These are phyloP conservation scores for Durio zibethinus DNA, from an alignment of 345 rosid species.

Conservation along the genomic window DNA sequence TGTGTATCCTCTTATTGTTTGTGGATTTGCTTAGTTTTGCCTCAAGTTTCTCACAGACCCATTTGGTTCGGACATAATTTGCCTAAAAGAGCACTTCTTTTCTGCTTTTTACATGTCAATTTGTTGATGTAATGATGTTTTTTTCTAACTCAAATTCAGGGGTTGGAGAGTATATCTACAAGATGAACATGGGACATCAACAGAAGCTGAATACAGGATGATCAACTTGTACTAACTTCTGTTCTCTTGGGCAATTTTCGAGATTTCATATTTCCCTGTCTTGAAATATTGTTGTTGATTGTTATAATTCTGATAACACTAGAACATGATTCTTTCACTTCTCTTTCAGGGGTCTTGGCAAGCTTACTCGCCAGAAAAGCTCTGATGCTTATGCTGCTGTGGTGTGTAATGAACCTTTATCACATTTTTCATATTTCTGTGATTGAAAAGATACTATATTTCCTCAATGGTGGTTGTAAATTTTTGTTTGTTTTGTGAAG, in stretches of 20 bases:
- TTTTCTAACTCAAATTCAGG: conserved; percentile 33
- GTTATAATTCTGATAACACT: neutral
- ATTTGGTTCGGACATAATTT: neutral
- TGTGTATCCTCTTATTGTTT: neutral
- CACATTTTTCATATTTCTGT: neutral
- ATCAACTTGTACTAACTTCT: conserved; percentile 54
- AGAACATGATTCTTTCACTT: neutral
- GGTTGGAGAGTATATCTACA: conserved; percentile 89
- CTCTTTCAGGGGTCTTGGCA: conserved; percentile 68
- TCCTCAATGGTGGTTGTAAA: neutral
- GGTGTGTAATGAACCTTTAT: conserved; percentile 36
- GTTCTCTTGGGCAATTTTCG: neutral
- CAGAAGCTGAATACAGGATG: conserved; percentile 64
- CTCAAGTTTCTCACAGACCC: neutral
- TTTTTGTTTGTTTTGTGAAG: neutral
- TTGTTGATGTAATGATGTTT: neutral
- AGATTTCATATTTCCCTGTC: neutral
- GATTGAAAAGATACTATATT: neutral
- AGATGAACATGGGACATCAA: conserved; percentile 84
- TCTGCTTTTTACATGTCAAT: neutral
- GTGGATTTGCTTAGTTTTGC: neutral
- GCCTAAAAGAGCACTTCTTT: neutral
- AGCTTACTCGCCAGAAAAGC: conserved; percentile 47
- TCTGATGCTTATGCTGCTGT: conserved; percentile 81
- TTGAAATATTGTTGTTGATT: neutral